A percentile compares a stretch with the other conserved stretches of the same genome.
phyloP scores from a whole-genome alignment of 305 asterid genomes.

The Euphrasia arctica region DNA sequence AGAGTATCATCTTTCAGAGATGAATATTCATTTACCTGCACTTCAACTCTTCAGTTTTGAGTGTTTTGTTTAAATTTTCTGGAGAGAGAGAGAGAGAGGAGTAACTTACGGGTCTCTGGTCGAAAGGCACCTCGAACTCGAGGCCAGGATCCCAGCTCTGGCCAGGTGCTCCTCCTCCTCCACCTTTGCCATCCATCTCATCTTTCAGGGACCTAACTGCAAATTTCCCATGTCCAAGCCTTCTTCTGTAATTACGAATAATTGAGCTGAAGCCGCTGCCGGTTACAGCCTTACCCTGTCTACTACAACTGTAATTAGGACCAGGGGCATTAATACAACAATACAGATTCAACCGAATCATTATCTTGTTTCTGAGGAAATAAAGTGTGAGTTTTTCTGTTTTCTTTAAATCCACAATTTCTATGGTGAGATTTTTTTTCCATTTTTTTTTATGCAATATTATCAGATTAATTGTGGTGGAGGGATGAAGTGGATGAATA shows the following conservation, averaged over 20 bases:
- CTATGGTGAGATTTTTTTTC: no score
- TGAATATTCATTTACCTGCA: conserved; percentile 83
- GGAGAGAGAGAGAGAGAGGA: background rate
- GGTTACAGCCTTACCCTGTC: conserved; percentile 14
- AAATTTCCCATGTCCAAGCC: conserved; percentile 21
- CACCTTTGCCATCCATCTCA: conserved; percentile 63
- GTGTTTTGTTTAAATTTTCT: no score
- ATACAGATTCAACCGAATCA: conserved; percentile 32
- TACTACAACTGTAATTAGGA: background rate
- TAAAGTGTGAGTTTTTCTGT: no score
- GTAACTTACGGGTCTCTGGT: conserved; percentile 78
- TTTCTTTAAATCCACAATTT: no score
- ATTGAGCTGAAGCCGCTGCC: conserved; percentile 12
- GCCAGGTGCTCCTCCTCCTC: conserved; percentile 69
- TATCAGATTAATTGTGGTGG: no score
- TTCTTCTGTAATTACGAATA: conserved; percentile 5
- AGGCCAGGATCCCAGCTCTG: conserved; percentile 86
- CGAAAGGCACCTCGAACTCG: conserved; percentile 89
- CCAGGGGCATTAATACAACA: conserved; percentile 21
- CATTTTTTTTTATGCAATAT: no score
- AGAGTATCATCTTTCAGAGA: conserved; percentile 51
- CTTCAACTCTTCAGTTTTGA: background rate
- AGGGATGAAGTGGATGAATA: no score
- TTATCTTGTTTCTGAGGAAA: background rate
- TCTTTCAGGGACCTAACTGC: conserved; percentile 59